These are phyloP conservation scores for Tetrapyrgos nigripes DNA, from an alignment of 1,284 basidiomycete genomes.

Conservation along the genomic window DNA sequence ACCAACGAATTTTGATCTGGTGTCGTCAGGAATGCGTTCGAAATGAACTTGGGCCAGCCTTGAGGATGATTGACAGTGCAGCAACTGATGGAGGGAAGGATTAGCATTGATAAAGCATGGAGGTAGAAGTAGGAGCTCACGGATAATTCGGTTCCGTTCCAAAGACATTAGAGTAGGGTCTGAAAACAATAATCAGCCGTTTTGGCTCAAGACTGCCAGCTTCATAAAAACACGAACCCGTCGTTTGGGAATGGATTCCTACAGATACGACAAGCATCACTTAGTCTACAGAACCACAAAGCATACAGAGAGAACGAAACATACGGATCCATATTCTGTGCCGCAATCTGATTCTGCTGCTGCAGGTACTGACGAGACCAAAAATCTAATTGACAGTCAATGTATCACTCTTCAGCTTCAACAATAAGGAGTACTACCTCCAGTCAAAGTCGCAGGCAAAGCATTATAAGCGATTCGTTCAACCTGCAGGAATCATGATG, in stretches of 20 bases:
- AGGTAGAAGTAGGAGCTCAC: too few relatives aligned
- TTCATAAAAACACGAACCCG: conserved; percentile 39
- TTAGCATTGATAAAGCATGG: neutral
- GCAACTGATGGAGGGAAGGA: conserved; percentile 41
- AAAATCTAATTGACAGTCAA: too few relatives aligned
- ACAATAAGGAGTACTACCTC: conserved; percentile 35
- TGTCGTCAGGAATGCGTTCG: conserved; percentile 59
- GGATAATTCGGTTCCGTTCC: conserved; percentile 56
- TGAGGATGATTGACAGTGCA: conserved; percentile 69
- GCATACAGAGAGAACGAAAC: conserved; percentile 22
- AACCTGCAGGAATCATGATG: conserved; percentile 38
- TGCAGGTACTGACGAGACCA: conserved; percentile 66
- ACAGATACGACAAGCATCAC: neutral
- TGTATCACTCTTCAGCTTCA: neutral
- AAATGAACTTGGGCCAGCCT: conserved; percentile 66
- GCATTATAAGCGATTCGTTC: conserved; percentile 66
- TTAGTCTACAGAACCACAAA: neutral
- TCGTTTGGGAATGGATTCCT: conserved; percentile 63
- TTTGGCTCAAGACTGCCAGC: neutral
- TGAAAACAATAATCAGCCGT: conserved; percentile 20
- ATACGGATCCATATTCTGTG: conserved; percentile 62
- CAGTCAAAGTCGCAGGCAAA: conserved; percentile 58
- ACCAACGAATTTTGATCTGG: conserved; percentile 55
- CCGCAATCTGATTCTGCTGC: conserved; percentile 64
- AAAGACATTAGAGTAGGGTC: conserved; percentile 63